A percentile compares a stretch with the other conserved stretches of the same genome.
Conservation (phyloP, 257 asterid genomes). For the Gentiana straminea region DNA sequence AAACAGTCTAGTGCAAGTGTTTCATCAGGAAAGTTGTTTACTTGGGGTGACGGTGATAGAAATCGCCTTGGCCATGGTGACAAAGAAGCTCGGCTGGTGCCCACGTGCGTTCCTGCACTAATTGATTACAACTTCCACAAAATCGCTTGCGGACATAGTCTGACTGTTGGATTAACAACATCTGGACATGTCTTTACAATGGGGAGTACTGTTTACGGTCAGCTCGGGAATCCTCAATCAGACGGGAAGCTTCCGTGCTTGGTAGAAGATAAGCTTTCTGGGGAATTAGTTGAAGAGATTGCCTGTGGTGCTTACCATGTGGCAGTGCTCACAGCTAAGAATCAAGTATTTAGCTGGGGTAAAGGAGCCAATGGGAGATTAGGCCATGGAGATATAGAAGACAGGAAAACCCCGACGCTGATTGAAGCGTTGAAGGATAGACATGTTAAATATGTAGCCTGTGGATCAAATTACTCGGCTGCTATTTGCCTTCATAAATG, state of each 20-base stretch:
- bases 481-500: conserved; percentile 82
- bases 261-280: conserved; percentile 61
- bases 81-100: conserved; percentile 75
- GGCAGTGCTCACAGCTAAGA: conserved; percentile 66
- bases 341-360: conserved; percentile 92
- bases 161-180: conserved; percentile 73
- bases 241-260: conserved; percentile 76
- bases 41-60: conserved; percentile 98
- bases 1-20: conserved; percentile 71
- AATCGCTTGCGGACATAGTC: conserved; percentile 81
- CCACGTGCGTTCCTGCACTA: conserved; percentile 87
- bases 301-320: conserved; percentile 85
- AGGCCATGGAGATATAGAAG: conserved; percentile 93
- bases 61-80: conserved; percentile 93
- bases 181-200: conserved; percentile 71
- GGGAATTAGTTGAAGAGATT: conserved; percentile 65
- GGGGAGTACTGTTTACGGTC: conserved; percentile 93
- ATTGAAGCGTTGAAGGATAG: conserved; percentile 80
- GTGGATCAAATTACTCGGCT: conserved; percentile 86
- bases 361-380: conserved; percentile 93
- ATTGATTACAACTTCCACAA: conserved; percentile 78
- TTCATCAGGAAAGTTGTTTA: conserved; percentile 80
- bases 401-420: conserved; percentile 59
- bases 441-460: conserved; percentile 73
- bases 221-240: conserved; percentile 71